A percentile compares a stretch with the other conserved stretches of the same genome.
Evolutionary conservation across 2,329 filamentous ascomycete species (phyloP).

Genomic region (Lasiodiplodia sp.): DNA sequence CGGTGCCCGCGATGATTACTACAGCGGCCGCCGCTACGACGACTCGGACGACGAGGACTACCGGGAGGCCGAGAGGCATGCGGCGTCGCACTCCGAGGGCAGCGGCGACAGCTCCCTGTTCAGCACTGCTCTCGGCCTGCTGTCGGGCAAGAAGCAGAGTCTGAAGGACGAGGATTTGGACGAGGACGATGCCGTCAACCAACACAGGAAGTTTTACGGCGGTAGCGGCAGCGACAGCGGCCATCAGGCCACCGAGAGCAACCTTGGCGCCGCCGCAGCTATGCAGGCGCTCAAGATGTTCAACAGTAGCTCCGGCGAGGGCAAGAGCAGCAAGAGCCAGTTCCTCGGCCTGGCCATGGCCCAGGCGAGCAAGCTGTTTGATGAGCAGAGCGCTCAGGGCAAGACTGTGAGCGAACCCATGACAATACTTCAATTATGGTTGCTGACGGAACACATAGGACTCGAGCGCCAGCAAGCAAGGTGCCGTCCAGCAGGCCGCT

Average conservation of each 20-base stretch:
- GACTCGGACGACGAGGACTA: constrained; percentile 59
- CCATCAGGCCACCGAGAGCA: constrained; percentile 50
- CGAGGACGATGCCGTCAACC: constrained; percentile 71
- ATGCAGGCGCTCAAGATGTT: constrained; percentile 86
- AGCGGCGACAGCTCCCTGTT: constrained; percentile 62
- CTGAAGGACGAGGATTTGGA: constrained; percentile 63
- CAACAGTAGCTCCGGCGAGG: constrained; percentile 59
- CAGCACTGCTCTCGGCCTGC: constrained; percentile 61
- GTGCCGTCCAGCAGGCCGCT: constrained; percentile 77
- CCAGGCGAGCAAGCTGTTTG: constrained; percentile 81
- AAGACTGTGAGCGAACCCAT: constrained; percentile 54
- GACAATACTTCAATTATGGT: constrained; percentile 59
- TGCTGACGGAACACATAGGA: constrained; percentile 34
- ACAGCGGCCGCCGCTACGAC: constrained; percentile 45
- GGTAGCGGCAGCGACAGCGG: constrained; percentile 56
- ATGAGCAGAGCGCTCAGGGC: constrained; percentile 64
- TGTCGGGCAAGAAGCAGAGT: constrained; percentile 61
- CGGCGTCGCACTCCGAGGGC: constrained; percentile 60
- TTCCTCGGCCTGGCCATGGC: constrained; percentile 88
- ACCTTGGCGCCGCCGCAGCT: constrained; percentile 73
- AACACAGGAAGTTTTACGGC: constrained; percentile 79
- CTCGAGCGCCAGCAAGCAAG: constrained; percentile 76
- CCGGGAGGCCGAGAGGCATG: constrained; percentile 62
- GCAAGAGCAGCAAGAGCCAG: constrained; percentile 68
- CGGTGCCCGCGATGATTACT: constrained; percentile 40